Percentiles rank a stretch among this genome's conserved stretches.
Evolutionary conservation across 2,329 filamentous ascomycete genomes (phyloP).

Genomic region (Claviceps sp.): DNA sequence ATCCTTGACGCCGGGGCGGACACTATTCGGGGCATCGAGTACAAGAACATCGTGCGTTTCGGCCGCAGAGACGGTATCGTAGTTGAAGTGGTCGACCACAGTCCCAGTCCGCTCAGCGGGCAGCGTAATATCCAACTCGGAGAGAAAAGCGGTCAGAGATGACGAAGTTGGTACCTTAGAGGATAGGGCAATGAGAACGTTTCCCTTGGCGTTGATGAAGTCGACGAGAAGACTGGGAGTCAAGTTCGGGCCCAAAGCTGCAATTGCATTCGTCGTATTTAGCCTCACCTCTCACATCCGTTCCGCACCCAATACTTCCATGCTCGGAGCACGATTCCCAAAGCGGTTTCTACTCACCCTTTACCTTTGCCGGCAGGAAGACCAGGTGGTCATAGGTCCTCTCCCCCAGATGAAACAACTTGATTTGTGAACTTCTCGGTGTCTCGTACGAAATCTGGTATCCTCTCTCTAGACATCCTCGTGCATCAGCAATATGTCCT

Average conservation of each 20-base stretch:
- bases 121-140: constrained; percentile 82
- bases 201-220: constrained; percentile 84
- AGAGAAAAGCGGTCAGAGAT: constrained; percentile 62
- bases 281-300: background rate
- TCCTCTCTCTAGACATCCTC: constrained; percentile 51
- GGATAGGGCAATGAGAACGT: constrained; percentile 77
- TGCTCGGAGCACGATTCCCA: background rate
- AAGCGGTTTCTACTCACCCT: constrained; percentile 42
- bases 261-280: background rate
- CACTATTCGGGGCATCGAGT: constrained; percentile 50
- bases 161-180: constrained; percentile 55
- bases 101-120: constrained; percentile 72
- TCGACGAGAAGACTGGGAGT: constrained; percentile 78
- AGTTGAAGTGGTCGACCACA: constrained; percentile 92
- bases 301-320: background rate
- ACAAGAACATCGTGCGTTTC: constrained; percentile 85
- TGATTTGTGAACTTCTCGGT: constrained; percentile 64
- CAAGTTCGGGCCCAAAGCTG: constrained; percentile 76
- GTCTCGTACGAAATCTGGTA: constrained; percentile 72
- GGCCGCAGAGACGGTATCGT: constrained; percentile 60
- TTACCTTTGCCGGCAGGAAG: constrained; percentile 77
- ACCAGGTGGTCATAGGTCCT: constrained; percentile 83
- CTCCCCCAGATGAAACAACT: constrained; percentile 76
- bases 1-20: constrained; percentile 57
- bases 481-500: constrained; percentile 11